Evolutionary conservation across 306 rosid species (phyloP), one percentile per base, ranked within the genome.

Genomic region (Vigna mungo): DNA sequence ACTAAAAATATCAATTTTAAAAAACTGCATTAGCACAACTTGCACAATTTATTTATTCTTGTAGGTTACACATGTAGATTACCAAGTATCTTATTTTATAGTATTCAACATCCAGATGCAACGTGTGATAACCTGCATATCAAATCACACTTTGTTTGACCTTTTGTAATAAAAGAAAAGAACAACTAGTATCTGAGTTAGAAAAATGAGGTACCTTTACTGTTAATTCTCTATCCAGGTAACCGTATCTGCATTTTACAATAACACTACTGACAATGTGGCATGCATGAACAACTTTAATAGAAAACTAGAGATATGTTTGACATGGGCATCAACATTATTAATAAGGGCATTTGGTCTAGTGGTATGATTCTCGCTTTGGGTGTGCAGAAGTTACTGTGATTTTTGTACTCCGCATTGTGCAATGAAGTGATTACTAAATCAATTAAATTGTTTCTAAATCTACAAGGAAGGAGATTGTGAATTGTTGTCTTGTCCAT

Each of bases 361-460:
- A 77, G 85, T 83, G 87, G 89, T 77, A 86, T 83, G 88, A 82
- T 83, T 86, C 85, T 86, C 81, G 82, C 84, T 86, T 81, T 67
- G 88, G 88, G 86, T 85, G 88, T 74, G 13, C 2, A 8, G 12
- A 39, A 62, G 68, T 16, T 16, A 13, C 68, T 32, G 3, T 62
- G 46, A 34, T 62, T n/a, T 61, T 20, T 4, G 0, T 34, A 34
- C 32, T n/a, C 69, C 27, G 16, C 11, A 56, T 60, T 74, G 60
- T 47, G 3, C 16, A 13, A 54, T 14, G 37, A 21, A 25, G 7
- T 30, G 14, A 64, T 20, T 51, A 7, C 54, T 8, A 20, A 30
- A 44, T 61, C 20, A 46, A 46, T 36, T 59, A n/a, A 30, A 3
- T 7, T 61, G 49, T 49, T 64, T 76, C 52, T 49, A 20, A 49